These are phyloP conservation scores for Amauroascus verrucosus DNA, from an alignment of 2,329 filamentous ascomycete species.

Conservation along the genomic window DNA sequence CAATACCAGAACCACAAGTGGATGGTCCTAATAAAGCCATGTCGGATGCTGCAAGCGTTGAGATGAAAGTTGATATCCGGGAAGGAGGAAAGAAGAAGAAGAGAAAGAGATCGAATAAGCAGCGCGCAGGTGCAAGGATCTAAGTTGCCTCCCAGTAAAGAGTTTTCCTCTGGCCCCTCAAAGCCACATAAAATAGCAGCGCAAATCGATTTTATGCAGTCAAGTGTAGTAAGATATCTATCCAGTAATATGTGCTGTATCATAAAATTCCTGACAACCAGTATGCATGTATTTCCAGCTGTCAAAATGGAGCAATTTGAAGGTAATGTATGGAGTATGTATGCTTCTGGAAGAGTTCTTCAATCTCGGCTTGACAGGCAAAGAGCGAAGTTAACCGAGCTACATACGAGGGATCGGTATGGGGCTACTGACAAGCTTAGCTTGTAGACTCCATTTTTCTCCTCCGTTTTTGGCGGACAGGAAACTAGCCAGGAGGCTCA, in stretches of 20 bases:
- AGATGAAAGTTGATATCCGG: constrained; percentile 33
- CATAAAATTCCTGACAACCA: too few relatives aligned
- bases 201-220: too few relatives aligned
- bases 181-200: background rate
- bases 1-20: constrained; percentile 18
- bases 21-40: constrained; percentile 17
- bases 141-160: too few relatives aligned
- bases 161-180: too few relatives aligned
- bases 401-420: background rate
- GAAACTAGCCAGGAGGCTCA: background rate
- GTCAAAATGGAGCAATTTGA: too few relatives aligned
- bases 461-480: background rate
- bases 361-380: background rate
- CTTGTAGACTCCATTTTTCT: background rate
- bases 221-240: too few relatives aligned
- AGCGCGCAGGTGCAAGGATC: constrained; percentile 20
- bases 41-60: constrained; percentile 16
- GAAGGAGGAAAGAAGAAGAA: constrained; percentile 31
- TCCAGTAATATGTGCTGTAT: too few relatives aligned
- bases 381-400: constrained; percentile 10
- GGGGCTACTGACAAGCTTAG: constrained; percentile 3
- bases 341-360: background rate
- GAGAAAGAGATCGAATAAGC: constrained; percentile 38
- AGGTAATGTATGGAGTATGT: too few relatives aligned
- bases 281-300: too few relatives aligned